Conservation (phyloP, 768 basidiomycete genomes). For the Boletus rubescentipes region DNA sequence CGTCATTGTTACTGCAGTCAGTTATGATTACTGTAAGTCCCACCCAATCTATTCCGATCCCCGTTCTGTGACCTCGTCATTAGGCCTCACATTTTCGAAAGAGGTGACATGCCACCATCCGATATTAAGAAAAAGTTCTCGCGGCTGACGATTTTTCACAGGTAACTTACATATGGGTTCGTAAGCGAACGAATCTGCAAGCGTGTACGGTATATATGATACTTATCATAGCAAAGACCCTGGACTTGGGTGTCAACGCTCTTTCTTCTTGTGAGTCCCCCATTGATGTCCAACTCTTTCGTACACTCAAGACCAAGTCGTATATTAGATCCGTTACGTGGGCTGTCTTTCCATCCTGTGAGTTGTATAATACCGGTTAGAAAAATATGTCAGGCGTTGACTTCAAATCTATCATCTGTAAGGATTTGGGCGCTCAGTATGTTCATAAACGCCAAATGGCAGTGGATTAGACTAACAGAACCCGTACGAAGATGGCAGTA, state of each 20-base stretch:
- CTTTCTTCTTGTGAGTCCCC: not conserved
- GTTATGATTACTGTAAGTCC: not conserved
- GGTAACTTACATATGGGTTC: not conserved
- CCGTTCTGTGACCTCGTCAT: not conserved
- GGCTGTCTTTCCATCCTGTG: not conserved
- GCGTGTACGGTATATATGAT: not conserved
- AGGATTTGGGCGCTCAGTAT: not conserved
- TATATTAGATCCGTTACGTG: not conserved
- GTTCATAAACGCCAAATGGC: not conserved
- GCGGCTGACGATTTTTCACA: not conserved
- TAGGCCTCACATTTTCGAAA: not conserved
- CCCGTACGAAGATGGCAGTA: not conserved
- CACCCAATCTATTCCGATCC: too few relatives aligned
- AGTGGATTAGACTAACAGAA: not conserved
- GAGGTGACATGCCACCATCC: not conserved
- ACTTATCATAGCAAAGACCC: not conserved
- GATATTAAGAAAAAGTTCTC: too few relatives aligned
- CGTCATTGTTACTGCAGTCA: not conserved
- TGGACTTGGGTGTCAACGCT: not conserved
- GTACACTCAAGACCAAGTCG: not conserved
- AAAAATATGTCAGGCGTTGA: not conserved
- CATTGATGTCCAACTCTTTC: not conserved
- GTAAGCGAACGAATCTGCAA: not conserved
- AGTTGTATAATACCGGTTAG: not conserved
- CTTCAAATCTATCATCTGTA: too few relatives aligned